These are phyloP conservation scores for Phytophthora idaei DNA, from an alignment of 352 stramenopile genomes.

Conservation along the genomic window DNA sequence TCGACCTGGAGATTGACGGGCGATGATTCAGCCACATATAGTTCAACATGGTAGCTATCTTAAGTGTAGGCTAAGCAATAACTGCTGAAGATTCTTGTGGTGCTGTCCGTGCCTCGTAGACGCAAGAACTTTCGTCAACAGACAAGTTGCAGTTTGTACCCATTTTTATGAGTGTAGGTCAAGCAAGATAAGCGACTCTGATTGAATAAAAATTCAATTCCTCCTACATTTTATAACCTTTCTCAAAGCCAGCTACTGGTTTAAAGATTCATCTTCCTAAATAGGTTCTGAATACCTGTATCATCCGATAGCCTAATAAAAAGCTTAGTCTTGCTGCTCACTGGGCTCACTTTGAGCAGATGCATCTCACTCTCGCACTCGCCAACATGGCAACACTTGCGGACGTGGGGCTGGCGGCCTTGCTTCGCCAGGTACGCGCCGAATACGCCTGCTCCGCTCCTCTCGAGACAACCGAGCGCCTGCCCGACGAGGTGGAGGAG, in stretches of 20 bases:
- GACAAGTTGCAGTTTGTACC: no score
- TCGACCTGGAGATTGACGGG: no score
- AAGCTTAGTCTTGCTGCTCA: background rate
- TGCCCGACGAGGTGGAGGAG: conserved; percentile 87
- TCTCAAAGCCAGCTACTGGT: background rate
- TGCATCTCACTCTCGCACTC: conserved; percentile 5
- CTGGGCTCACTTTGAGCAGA: background rate
- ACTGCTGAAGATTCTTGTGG: no score
- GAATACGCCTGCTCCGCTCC: conserved; percentile 23
- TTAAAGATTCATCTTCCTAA: background rate
- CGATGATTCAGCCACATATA: no score
- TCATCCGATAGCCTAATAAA: background rate
- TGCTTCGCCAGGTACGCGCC: conserved; percentile 26
- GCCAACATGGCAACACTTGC: conserved; percentile 27
- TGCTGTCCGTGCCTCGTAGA: no score
- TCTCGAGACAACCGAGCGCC: conserved; percentile 3
- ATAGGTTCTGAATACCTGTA: background rate
- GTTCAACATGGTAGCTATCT: no score
- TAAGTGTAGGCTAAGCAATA: no score
- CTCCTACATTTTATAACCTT: background rate
- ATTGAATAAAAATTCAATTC: background rate
- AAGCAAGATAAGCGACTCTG: background rate
- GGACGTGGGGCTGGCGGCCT: conserved; percentile 30
- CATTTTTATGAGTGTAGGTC: background rate
- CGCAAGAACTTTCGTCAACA: no score